Conservation (phyloP, 2,329 filamentous ascomycete species). For the Xenoacremonium recifei region DNA sequence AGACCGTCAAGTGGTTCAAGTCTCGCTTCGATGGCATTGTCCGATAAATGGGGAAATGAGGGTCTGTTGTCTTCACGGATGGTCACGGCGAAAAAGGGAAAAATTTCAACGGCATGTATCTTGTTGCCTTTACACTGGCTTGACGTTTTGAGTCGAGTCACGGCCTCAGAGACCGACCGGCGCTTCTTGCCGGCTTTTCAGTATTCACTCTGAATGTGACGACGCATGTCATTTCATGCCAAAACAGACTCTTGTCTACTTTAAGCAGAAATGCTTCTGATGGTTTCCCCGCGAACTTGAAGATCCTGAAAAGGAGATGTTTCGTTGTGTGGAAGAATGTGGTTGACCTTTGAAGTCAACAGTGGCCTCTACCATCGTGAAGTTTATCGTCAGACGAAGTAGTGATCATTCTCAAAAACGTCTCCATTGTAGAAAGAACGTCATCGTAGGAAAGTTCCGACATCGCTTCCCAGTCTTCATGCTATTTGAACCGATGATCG, state of each 20-base stretch:
- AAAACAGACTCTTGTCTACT: not conserved
- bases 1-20: conserved; percentile 97
- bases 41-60: conserved; percentile 65
- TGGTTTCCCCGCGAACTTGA: not conserved
- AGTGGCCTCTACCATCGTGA: no score
- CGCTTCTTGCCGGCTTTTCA: conserved; percentile 61
- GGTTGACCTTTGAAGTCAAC: not conserved
- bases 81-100: conserved; percentile 40
- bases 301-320: not conserved
- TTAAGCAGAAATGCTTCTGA: not conserved
- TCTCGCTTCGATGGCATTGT: conserved; percentile 95
- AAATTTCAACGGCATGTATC: conserved; percentile 39
- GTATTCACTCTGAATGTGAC: conserved; percentile 39
- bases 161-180: conserved; percentile 75
- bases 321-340: not conserved
- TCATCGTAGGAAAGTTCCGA: no score
- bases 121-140: conserved; percentile 49
- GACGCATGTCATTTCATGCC: conserved; percentile 27
- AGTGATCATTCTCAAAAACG: no score
- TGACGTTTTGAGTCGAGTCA: conserved; percentile 56
- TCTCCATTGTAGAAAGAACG: no score
- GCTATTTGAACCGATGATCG: no score
- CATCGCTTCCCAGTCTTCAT: no score
- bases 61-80: conserved; percentile 33
- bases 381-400: no score